Base-by-base conservation (phyloP, 345 rosid species). In the Jatropha curcas region DNA sequence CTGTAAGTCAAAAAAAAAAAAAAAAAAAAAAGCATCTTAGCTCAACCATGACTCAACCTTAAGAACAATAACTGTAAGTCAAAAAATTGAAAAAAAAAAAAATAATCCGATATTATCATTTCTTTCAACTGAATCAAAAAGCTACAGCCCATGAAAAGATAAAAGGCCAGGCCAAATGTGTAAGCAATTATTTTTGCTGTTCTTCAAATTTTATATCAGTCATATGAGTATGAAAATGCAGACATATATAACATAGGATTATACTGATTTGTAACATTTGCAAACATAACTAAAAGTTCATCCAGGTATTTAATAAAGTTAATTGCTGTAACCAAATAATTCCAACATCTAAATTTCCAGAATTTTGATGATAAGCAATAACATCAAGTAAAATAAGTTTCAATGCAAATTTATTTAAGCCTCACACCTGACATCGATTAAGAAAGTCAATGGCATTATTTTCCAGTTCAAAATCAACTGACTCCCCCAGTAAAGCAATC, bases 401-500 rank as follows among this genome's bases (percentile, higher is more conserved):
- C 52, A 46, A 48, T 61, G 5, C 30, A 16, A 68, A 53, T 19
- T 1, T 14, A 37, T 31, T 61, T 9, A 53, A 69, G 55, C 33
- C 59, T 34, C 7, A 34, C 71, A 93, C 98, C 97, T 94, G 92
- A 75, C 98, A 94, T 35, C 84, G 92, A 41, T 80, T 81, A 68
- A 94, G 90, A 79, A 94, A 94, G 63, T 88, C 92, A 14, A 92
- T 80, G 28, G 82, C 77, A 34, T 78, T 84, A 66, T 80, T 73
- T 76, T 89, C 88, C 37, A 94, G 81, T 7, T 80, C 86, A 39
- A 67, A 67, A 75, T 89, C 98, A 73, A 94, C 31, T 78, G 67
- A 65, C 60, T 89, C 94, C n/a, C 90, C 93, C 71, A 94, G 86
- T 78, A 94, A 79, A 73, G 97, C 95, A 74, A 92, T 80, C 27